Conservation (phyloP, 2,329 filamentous ascomycete genomes). For the Hypoxylon sp. region DNA sequence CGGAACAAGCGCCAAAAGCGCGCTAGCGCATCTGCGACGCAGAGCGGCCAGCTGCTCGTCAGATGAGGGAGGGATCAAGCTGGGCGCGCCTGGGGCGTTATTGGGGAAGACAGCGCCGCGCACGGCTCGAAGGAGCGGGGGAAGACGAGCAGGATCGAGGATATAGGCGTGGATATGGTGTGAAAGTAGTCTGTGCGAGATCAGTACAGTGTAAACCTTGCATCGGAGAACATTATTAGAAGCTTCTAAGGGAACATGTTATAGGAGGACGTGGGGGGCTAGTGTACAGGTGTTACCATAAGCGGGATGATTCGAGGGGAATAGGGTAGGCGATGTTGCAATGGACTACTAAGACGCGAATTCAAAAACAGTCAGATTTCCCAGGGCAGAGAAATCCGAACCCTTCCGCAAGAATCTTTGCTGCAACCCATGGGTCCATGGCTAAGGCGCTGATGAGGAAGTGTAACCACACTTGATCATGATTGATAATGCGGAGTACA, state of each 20-base stretch:
- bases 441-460: conserved; percentile 31
- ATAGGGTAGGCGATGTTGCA: conserved; percentile 36
- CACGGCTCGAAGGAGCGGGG: conserved; percentile 75
- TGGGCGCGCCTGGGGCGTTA: conserved; percentile 77
- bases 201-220: conserved; percentile 48
- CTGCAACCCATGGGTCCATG: conserved; percentile 39
- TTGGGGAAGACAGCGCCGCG: conserved; percentile 88
- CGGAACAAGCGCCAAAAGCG: conserved; percentile 64
- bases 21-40: conserved; percentile 74
- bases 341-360: conserved; percentile 32
- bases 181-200: conserved; percentile 66
- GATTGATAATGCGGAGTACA: conserved; percentile 37
- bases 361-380: conserved; percentile 31
- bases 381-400: conserved; percentile 35
- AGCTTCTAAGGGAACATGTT: conserved; percentile 45
- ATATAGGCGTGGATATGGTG: conserved; percentile 67
- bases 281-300: conserved; percentile 40
- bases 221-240: conserved; percentile 43
- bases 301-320: conserved; percentile 37
- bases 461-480: conserved; percentile 36
- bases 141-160: conserved; percentile 73
- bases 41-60: conserved; percentile 71
- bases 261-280: conserved; percentile 47
- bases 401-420: conserved; percentile 23
- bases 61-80: conserved; percentile 70